Evolutionary conservation across 345 rosid genomes (phyloP).

Genomic region (Stellera chamaejasme): DNA sequence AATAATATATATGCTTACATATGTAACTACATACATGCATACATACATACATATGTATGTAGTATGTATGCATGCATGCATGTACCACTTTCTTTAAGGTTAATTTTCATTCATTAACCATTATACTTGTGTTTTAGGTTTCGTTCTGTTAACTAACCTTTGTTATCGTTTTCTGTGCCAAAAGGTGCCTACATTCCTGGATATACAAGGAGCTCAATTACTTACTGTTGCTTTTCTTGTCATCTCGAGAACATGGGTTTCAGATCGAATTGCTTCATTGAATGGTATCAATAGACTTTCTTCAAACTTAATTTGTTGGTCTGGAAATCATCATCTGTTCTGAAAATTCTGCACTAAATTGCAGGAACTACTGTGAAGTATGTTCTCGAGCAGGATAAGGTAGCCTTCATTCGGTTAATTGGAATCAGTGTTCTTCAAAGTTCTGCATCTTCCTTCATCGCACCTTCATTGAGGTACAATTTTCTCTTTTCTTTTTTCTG

Average conservation of each 20-base stretch:
- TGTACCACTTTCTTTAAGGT: too few species aligned
- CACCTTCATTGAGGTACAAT: conserved; percentile 81
- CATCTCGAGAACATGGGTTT: conserved; percentile 83
- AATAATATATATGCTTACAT: too few species aligned
- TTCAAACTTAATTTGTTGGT: conserved; percentile 8
- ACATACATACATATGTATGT: too few species aligned
- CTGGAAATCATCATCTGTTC: conserved; percentile 9
- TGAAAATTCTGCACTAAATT: conserved; percentile 14
- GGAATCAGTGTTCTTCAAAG: conserved; percentile 92
- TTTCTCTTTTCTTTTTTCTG: neutral
- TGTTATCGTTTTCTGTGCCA: conserved; percentile 11
- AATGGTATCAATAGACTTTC: conserved; percentile 43
- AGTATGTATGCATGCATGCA: too few species aligned
- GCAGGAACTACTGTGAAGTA: conserved; percentile 92
- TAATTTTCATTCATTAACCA: too few species aligned
- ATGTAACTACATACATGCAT: too few species aligned
- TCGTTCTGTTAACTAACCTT: conserved; percentile 1
- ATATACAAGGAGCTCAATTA: conserved; percentile 89
- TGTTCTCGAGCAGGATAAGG: conserved; percentile 95
- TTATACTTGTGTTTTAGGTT: neutral
- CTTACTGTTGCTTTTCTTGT: conserved; percentile 86
- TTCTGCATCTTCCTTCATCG: conserved; percentile 88
- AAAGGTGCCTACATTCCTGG: conserved; percentile 84
- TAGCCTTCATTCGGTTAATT: conserved; percentile 70
- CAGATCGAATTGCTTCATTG: conserved; percentile 94